These are phyloP conservation scores for Claviceps fusiformis DNA, from an alignment of 2,329 filamentous ascomycete genomes.

Conservation along the genomic window DNA sequence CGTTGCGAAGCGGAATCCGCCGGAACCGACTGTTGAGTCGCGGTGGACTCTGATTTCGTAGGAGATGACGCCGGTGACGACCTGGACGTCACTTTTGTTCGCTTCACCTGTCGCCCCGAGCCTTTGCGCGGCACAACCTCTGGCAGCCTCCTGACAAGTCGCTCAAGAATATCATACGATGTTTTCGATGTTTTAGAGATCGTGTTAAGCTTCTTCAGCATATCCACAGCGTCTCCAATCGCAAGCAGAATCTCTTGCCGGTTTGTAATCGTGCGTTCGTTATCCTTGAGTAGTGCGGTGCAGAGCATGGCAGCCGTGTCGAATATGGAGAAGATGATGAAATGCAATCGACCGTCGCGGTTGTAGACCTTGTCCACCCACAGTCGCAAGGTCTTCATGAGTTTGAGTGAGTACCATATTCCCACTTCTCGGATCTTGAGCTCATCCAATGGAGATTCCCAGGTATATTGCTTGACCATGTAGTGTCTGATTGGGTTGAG, in stretches of 20 bases:
- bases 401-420: constrained; percentile 26
- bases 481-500: constrained; percentile 32
- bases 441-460: constrained; percentile 17
- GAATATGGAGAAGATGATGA: constrained; percentile 37
- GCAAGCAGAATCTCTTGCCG: constrained; percentile 24
- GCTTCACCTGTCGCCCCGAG: constrained; percentile 4
- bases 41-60: not conserved
- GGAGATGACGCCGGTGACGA: not conserved
- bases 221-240: constrained; percentile 20
- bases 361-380: constrained; percentile 31
- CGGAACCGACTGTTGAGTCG: not conserved
- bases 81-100: not conserved
- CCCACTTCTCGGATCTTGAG: constrained; percentile 24
- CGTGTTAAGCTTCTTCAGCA: constrained; percentile 18
- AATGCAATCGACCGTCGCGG: constrained; percentile 34
- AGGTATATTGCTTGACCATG: constrained; percentile 24
- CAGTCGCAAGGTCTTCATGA: constrained; percentile 24
- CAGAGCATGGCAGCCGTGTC: constrained; percentile 36
- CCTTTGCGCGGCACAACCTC: not conserved
- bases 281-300: constrained; percentile 36
- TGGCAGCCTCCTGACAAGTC: constrained; percentile 17
- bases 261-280: constrained; percentile 21
- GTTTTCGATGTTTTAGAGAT: constrained; percentile 22
- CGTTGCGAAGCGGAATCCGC: not conserved
- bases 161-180: constrained; percentile 20